A percentile compares a stretch with the other conserved stretches of the same genome.
phyloP scores from a whole-genome alignment of 345 rosid species.

The Melastoma malabathricum region DNA sequence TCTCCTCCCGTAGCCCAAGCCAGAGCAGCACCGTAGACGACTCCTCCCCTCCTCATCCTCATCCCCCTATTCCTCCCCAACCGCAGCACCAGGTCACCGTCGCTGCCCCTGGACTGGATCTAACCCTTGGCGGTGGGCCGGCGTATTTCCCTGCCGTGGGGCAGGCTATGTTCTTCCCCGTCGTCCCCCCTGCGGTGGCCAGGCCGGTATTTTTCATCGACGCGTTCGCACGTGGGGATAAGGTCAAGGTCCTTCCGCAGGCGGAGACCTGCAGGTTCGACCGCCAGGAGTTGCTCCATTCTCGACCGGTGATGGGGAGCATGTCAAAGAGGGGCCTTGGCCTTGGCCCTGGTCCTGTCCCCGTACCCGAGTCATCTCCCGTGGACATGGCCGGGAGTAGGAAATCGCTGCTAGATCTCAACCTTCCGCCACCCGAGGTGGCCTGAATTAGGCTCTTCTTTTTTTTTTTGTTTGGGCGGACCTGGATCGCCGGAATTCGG shows the following conservation, averaged over 20 bases:
- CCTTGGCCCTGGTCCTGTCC: no score
- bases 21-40: conserved; percentile 72
- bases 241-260: conserved; percentile 1
- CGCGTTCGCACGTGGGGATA: conserved; percentile 27
- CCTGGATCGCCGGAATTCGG: conserved; percentile 4
- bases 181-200: background rate
- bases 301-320: conserved; percentile 4
- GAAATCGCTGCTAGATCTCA: conserved; percentile 39
- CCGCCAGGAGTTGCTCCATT: conserved; percentile 9
- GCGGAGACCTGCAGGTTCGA: conserved; percentile 17
- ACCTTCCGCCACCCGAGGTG: conserved; percentile 47
- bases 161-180: conserved; percentile 10
- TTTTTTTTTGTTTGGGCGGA: conserved; percentile 10
- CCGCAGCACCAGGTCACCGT: conserved; percentile 7
- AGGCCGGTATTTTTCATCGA: conserved; percentile 42
- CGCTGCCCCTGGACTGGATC: conserved; percentile 21
- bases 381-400: conserved; percentile 31
- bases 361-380: conserved; percentile 54
- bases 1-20: conserved; percentile 38
- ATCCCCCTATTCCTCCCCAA: no score
- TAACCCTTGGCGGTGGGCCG: conserved; percentile 28
- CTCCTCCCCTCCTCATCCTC: conserved; percentile 22
- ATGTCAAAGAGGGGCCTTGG: conserved; percentile 38
- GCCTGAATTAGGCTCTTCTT: conserved; percentile 32
- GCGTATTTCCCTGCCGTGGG: conserved; percentile 5